Evolutionary conservation across 345 rosid genomes (phyloP), one percentile per base, ranked within the genome.

Genomic region (Citrus inodora): DNA sequence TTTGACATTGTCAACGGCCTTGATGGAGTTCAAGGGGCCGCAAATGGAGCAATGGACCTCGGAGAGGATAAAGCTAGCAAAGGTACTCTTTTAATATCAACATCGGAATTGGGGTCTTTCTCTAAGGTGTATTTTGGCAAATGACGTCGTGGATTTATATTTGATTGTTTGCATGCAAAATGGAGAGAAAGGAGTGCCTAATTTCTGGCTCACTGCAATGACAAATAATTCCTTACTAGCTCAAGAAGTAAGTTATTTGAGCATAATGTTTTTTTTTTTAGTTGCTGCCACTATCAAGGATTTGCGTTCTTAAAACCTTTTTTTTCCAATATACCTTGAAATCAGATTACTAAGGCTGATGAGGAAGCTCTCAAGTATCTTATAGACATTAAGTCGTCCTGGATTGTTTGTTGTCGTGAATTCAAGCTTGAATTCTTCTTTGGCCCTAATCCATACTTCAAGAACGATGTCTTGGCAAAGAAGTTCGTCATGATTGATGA

Each of bases 401-500:
- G 95, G 75, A 85, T 92, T 68, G 94, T 88, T 68, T 94, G 93
- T 22, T 97, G 94, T 60, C 94, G 94, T 81, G 98, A 98, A 56
- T 96, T 94, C 88, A 96, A 96, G 86, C 94, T 96, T 48, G 98
- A 96, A 78, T 96, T 94, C 81, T 86, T 82, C 83, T 96, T 96
- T 77, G 97, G 90, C 32, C 72, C 93, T 30, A 96, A 96, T 81
- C 98, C 98, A 32, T 94, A 73, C 82, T 96, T 96, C 87, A 94
- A 90, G 85, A 94, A 92, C 83, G 13, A 92, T 69, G 86, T 94
- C 65, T 87, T 96, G 91, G 88, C 92, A 2, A 96, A 96, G 89
- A 87, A 92, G 28, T 96, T 94, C 78, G 94, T 94, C 86, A 94
- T 96, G 98, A 92, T 94, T 79, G 99, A 96, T 86, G 99, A 96